phyloP scores from a whole-genome alignment of 2,329 filamentous ascomycete species.

The Ophiostoma angusticollis region DNA sequence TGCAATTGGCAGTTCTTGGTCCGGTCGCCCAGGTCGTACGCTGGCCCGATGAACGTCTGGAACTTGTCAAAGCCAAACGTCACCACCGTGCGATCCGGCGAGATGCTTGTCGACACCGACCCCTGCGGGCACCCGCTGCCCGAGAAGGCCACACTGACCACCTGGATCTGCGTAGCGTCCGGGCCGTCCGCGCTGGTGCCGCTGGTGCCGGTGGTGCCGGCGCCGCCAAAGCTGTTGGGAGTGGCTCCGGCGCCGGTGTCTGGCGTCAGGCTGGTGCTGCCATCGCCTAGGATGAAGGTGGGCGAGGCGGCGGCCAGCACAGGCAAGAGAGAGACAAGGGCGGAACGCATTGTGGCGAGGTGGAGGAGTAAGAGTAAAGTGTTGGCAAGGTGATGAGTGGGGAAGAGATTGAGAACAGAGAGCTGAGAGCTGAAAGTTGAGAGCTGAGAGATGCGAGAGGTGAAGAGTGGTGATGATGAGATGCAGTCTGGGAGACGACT shows the following conservation, averaged over 20 bases:
- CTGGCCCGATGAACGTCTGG: slow-evolving; percentile 35
- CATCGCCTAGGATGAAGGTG: slow-evolving; percentile 15
- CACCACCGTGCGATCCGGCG: slow-evolving; percentile 31
- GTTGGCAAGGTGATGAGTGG: too few species aligned
- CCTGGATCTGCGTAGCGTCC: slow-evolving; percentile 28
- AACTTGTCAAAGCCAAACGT: slow-evolving; percentile 35
- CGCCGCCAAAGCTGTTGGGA: slow-evolving; percentile 1
- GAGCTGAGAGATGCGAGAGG: too few species aligned
- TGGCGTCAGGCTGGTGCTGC: slow-evolving; percentile 2
- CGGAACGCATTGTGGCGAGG: slow-evolving; percentile 29
- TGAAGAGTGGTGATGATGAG: too few species aligned
- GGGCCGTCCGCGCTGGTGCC: slow-evolving; percentile 23
- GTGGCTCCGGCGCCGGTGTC: slow-evolving; percentile 2
- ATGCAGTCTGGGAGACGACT: too few species aligned
- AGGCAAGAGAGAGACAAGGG: slow-evolving; percentile 20
- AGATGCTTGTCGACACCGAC: slow-evolving; percentile 29
- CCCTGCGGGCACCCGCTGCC: slow-evolving; percentile 33
- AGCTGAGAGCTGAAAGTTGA: too few species aligned
- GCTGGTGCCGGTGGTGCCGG: slow-evolving; percentile 7
- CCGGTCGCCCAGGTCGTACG: slow-evolving; percentile 22
- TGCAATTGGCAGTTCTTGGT: slow-evolving; percentile 37
- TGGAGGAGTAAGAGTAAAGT: too few species aligned
- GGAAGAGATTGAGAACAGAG: too few species aligned
- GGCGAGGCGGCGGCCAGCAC: slow-evolving; percentile 26
- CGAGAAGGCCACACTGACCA: slow-evolving; percentile 27